Base-by-base conservation (phyloP, 2,329 filamentous ascomycete species). In the Ophiostoma triangulosporum region DNA sequence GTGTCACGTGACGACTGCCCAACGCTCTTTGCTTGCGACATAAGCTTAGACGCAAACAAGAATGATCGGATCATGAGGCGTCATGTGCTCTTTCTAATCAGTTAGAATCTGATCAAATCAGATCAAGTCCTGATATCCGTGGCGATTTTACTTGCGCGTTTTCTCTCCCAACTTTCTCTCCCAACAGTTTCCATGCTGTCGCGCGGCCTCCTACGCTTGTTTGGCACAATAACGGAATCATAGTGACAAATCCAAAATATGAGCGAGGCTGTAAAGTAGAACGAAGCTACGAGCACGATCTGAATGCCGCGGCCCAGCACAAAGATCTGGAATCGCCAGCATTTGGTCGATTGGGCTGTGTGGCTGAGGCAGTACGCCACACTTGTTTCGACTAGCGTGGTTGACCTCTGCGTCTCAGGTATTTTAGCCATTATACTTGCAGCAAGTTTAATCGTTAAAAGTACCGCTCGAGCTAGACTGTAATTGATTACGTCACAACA, bases 381-480 rank as follows among this genome's bases (percentile, higher is more conserved):
- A 48, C 22, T 33, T 32, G 5, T 33, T 15, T 6, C 2, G n/a
- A 43, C 35, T 54, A 54, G 53, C 48, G 53, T 48, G 48, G 40
- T 35, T 33, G 27, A 48, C 40, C 48, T 45, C 48, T 15, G 14
- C 8, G 17, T 9, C n/a, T 35, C 8, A 17, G 5, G 4, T 17
- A 9, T 15, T 46, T 31, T 11, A 29, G n/a, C n/a, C n/a, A n/a
- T n/a, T n/a, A n/a, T n/a, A 17, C 20, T 29, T 14, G n/a, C n/a
- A 29, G 24, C 43, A 46, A 17, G 43, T 46, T 46, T 46, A 46
- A 38, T 48, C 48, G 29, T 35, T 17, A 33, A 43, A 40, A 38
- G 36, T 43, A 45, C 31, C 15, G 27, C 38, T 20, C 24, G 17
- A 20, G n/a, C 45, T 9, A 48, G 12, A 31, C 27, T 48, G 27